Evolutionary conservation across 2,329 filamentous ascomycete genomes (phyloP).

Genomic region (Ophiobolus disseminans): DNA sequence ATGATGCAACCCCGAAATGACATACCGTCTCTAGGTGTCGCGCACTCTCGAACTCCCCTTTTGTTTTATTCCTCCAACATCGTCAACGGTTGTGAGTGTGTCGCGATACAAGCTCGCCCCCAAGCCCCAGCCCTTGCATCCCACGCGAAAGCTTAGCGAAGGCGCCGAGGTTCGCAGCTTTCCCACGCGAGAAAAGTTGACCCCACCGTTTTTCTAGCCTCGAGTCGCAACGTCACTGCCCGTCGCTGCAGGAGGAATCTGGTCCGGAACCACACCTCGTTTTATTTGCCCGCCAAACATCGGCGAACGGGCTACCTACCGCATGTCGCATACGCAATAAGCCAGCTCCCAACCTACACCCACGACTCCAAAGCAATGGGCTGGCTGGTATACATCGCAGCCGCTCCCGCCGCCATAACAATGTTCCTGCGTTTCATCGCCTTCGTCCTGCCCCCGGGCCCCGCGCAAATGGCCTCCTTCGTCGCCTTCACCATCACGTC

Average conservation of each 20-base stretch:
- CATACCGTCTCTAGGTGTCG: too few species aligned
- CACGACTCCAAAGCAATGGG: slow-evolving; percentile 31
- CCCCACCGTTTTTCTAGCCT: slow-evolving; percentile 14
- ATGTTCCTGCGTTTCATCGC: slow-evolving; percentile 39
- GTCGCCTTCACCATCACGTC: slow-evolving; percentile 66
- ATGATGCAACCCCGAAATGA: not conserved
- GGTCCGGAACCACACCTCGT: not conserved
- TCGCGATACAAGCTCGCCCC: not conserved
- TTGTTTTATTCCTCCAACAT: not conserved
- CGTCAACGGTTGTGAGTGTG: not conserved
- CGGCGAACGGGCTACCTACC: too few species aligned
- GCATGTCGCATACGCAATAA: not conserved
- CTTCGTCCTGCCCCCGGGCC: slow-evolving; percentile 35
- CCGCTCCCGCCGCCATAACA: slow-evolving; percentile 33
- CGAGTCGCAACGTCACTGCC: slow-evolving; percentile 1
- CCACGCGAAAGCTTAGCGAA: slow-evolving; percentile 19
- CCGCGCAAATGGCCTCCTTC: slow-evolving; percentile 60
- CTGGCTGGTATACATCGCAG: slow-evolving; percentile 42
- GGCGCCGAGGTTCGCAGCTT: slow-evolving; percentile 2
- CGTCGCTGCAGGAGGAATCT: not conserved
- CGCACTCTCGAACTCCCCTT: too few species aligned
- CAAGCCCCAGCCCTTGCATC: slow-evolving; percentile 8
- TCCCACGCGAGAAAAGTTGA: slow-evolving; percentile 24
- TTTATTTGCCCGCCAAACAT: too few species aligned
- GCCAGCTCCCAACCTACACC: not conserved